A percentile compares a stretch with the other conserved stretches of the same genome.
phyloP scores from a whole-genome alignment of 257 asterid genomes.

The Scutellaria minor region DNA sequence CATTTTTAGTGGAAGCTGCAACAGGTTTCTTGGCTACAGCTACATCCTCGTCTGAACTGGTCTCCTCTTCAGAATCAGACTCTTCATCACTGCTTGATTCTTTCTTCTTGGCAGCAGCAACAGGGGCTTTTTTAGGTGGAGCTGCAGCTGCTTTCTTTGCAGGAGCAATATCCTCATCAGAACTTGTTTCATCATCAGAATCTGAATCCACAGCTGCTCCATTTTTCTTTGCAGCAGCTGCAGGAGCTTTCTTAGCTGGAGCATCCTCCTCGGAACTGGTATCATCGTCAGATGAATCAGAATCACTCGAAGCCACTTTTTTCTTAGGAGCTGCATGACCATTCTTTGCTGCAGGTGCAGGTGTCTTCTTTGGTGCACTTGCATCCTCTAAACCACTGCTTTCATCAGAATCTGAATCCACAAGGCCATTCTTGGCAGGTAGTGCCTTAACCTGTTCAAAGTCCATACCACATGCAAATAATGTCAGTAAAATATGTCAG shows the following conservation, averaged over 20 bases:
- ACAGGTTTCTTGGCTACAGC: slow-evolving; percentile 39
- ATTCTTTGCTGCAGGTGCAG: slow-evolving; percentile 44
- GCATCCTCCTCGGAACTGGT: not conserved
- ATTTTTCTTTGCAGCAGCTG: slow-evolving; percentile 38
- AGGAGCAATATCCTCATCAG: slow-evolving; percentile 38
- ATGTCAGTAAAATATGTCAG: too few species aligned
- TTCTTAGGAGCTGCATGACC: slow-evolving; percentile 36
- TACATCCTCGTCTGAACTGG: slow-evolving; percentile 50
- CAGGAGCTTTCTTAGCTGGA: slow-evolving; percentile 24
- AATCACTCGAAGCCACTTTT: slow-evolving; percentile 29
- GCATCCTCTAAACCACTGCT: slow-evolving; percentile 39
- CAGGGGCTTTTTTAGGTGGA: slow-evolving; percentile 22
- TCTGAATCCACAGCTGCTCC: slow-evolving; percentile 40
- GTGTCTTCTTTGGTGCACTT: slow-evolving; percentile 36
- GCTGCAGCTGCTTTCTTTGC: slow-evolving; percentile 30
- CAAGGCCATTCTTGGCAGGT: slow-evolving; percentile 39
- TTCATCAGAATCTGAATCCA: slow-evolving; percentile 28
- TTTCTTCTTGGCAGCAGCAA: slow-evolving; percentile 34
- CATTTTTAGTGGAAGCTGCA: slow-evolving; percentile 31
- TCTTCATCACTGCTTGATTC: slow-evolving; percentile 42
- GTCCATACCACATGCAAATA: not conserved
- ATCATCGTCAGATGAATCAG: slow-evolving; percentile 41
- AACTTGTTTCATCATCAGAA: slow-evolving; percentile 36
- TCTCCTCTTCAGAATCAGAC: slow-evolving; percentile 34
- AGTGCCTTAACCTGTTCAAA: slow-evolving; percentile 40